Evolutionary conservation across 306 rosid species (phyloP), one percentile per base, ranked within the genome.

Genomic region (Morella rubra): DNA sequence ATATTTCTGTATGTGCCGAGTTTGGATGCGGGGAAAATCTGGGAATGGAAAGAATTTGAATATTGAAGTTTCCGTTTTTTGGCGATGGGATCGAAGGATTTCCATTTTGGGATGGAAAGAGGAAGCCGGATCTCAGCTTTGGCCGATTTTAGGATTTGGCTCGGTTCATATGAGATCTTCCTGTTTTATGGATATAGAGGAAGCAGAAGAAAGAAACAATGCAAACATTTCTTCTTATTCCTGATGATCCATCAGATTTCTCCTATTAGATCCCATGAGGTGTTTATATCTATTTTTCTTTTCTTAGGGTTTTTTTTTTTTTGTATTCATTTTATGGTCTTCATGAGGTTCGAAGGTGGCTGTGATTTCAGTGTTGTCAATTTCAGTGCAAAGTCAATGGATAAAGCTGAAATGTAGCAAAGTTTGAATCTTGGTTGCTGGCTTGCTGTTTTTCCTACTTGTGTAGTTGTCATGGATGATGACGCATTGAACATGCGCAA

Each of bases 401-500:
- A 65, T 44, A 59, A 44, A 37, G 73, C 76, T 73, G 45, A 72
- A 87, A 77, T 78, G 10, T 59, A 42, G 72, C 50, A 24, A 66
- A 40, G 44, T 66, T 73, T 75, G 72, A 69, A 73, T 54, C 44
- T 76, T 76, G 47, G 24, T 81, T 58, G 54, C 74, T 47, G 72
- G 42, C 19, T 80, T 58, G 54, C 74, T 47, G 72, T 77, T 74
- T 81, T 54, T 84, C 69, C 73, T 61, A 42, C 16, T 80, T 73
- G 73, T 85, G 81, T 86, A 92, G 98, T 85, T 89, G 69, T 59
- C 59, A 94, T 94, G 98, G 98, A 94, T 73, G 97, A 91, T 78
- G 97, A 94, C 86, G 88, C 90, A 9, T 73, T 94, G 87, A 94
- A 92, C 85, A 94, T 94, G 91, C 88, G 95, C 76, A 91, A 92